Conservation (phyloP, 139 green algal genomes). For the Desmodesmus armatus region DNA sequence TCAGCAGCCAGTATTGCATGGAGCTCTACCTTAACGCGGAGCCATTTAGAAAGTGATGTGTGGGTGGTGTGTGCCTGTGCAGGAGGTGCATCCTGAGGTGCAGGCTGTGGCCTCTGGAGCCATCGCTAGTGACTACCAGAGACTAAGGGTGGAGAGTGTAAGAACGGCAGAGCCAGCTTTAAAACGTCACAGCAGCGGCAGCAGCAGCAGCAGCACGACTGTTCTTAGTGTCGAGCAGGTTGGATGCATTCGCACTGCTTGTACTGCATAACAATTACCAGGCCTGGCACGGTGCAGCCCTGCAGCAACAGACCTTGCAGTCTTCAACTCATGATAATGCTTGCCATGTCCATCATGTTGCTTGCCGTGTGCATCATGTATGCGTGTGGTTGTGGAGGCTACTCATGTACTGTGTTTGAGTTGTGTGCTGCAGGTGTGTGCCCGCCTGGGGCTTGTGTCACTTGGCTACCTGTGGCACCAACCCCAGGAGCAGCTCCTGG, state of each 20-base stretch:
- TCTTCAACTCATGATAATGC: too few species aligned
- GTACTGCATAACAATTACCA: neutral
- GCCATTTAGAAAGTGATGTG: neutral
- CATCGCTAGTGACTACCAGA: constrained; percentile 98
- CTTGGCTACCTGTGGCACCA: constrained; percentile 94
- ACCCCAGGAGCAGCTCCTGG: constrained; percentile 85
- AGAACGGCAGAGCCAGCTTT: neutral
- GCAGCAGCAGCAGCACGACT: neutral
- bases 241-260: neutral
- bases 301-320: too few species aligned
- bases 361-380: neutral
- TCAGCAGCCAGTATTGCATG: too few species aligned
- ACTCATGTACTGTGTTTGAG: neutral
- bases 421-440: constrained; percentile 72
- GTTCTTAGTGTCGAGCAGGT: neutral
- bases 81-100: constrained; percentile 56
- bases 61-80: neutral
- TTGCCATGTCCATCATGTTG: too few species aligned
- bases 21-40: too few species aligned
- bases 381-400: neutral
- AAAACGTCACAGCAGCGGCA: neutral
- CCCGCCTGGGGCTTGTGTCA: constrained; percentile 86
- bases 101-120: constrained; percentile 88
- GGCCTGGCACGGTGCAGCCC: too few species aligned
- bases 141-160: constrained; percentile 91